Evolutionary conservation across 495 filamentous ascomycete species (phyloP).

Genomic region (Viridothelium virens): DNA sequence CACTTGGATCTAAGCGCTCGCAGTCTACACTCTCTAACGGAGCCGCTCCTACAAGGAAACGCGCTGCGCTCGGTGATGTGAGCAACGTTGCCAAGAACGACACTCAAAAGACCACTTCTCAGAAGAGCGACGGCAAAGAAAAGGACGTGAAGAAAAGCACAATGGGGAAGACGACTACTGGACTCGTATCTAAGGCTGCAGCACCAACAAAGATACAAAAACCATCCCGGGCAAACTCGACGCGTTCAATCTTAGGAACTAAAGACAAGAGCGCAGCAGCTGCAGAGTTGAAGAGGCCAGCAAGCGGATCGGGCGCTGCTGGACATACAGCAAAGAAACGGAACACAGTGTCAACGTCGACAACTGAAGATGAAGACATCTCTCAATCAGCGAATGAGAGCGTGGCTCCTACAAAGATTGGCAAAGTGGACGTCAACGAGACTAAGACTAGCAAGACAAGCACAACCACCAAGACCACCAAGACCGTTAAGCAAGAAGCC

Average conservation of each 20-base stretch:
- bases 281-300: conserved; percentile 60
- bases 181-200: conserved; percentile 69
- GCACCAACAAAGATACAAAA: conserved; percentile 74
- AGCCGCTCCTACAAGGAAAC: conserved; percentile 30
- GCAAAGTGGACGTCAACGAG: conserved; percentile 22
- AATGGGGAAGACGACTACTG: conserved; percentile 46
- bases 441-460: conserved; percentile 18
- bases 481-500: conserved; percentile 10
- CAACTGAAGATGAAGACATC: conserved; percentile 52
- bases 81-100: conserved; percentile 79
- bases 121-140: conserved; percentile 39
- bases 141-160: conserved; percentile 64
- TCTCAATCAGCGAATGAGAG: conserved; percentile 41
- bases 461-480: conserved; percentile 22
- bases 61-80: conserved; percentile 65
- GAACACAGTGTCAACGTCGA: conserved; percentile 42
- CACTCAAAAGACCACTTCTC: neutral
- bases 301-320: conserved; percentile 61
- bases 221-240: conserved; percentile 53
- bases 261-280: conserved; percentile 51
- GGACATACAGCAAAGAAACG: conserved; percentile 56
- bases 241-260: conserved; percentile 51
- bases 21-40: conserved; percentile 40
- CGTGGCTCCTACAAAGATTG: conserved; percentile 48
- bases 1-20: conserved; percentile 67